Evolutionary conservation across 495 filamentous ascomycete species (phyloP), one percentile per base, ranked within the genome.

Genomic region (Choiromyces venosus): DNA sequence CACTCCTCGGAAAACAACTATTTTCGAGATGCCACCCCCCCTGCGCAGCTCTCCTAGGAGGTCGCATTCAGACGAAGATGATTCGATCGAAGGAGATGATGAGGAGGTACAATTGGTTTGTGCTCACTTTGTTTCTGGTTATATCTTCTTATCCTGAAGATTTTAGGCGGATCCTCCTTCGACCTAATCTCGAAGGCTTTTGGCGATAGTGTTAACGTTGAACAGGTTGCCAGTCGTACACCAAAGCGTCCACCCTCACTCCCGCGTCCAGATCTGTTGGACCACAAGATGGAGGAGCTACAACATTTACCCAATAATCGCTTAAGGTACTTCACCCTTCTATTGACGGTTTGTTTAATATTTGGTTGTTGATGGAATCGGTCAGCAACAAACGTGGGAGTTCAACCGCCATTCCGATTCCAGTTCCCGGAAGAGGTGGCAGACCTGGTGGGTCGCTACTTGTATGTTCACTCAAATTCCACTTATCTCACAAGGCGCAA

Each of bases 41-140:
- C 52, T 61, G 52, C 52, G 12, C 25, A 8, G n/a, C 25, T 33
- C 52, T 29, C 12, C 52, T 16, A 61, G 52, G 52, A 29, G 25
- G 25, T 7, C 25, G 52, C 52, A 18, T 25, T 33, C 52, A 29
- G 52, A 29, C 25, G 52, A 33, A 61, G 25, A 33, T 16, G 52
- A 33, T 29, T 33, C 52, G 25, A 61, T 61, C 25, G 52, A 61
- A 29, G 25, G 16, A 5, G 52, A 61, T 61, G 52, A 61, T 18
- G 52, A 61, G 52, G 52, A 18, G 52, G 52, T 61, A 33, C 52
- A 61, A 61, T 61, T 61, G 52, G 52, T 61, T 61, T 61, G 52
- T 61, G 52, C 52, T 18, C 52, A 29, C n/a, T 56, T 56, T 56
- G 46, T 56, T 29, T 56, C 33, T 61, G 25, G 52, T 4, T 61